phyloP scores from a whole-genome alignment of 2,329 filamentous ascomycete genomes.

The Trichoderma polysporum region DNA sequence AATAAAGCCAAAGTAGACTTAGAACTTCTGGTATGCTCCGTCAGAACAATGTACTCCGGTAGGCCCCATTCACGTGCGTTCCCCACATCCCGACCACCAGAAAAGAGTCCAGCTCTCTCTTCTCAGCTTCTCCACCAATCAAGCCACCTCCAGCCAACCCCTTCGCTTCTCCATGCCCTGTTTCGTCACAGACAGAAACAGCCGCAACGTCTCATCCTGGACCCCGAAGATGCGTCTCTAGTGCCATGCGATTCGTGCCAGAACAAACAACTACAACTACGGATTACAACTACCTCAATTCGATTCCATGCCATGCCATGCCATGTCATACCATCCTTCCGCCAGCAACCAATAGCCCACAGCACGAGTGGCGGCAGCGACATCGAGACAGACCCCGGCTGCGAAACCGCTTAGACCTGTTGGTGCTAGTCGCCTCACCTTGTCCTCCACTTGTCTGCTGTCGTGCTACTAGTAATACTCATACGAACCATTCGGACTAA shows the following conservation, averaged over 20 bases:
- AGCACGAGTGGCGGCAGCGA: no score
- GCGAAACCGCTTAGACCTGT: not conserved
- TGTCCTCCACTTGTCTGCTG: not conserved
- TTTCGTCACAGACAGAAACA: not conserved
- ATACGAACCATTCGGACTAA: not conserved
- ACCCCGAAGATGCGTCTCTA: not conserved
- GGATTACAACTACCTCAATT: not conserved
- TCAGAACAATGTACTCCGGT: no score
- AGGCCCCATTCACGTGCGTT: not conserved
- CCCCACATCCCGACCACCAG: not conserved
- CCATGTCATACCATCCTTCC: not conserved
- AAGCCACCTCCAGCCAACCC: no score
- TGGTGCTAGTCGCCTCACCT: not conserved
- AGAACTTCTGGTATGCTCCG: no score
- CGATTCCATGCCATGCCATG: not conserved
- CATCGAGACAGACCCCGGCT: no score
- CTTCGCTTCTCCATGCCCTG: not conserved
- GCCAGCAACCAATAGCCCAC: not conserved
- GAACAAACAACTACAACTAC: not conserved
- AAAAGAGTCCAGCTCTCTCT: not conserved
- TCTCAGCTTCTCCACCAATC: not conserved
- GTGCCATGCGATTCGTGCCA: not conserved
- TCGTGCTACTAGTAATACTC: no score
- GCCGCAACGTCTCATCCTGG: slow-evolving; percentile 3
- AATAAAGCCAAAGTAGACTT: no score